Evolutionary conservation across 176 grass and related monocot species (phyloP), one percentile per base, ranked within the genome.

Genomic region (Ampelocalamus luodianensis): DNA sequence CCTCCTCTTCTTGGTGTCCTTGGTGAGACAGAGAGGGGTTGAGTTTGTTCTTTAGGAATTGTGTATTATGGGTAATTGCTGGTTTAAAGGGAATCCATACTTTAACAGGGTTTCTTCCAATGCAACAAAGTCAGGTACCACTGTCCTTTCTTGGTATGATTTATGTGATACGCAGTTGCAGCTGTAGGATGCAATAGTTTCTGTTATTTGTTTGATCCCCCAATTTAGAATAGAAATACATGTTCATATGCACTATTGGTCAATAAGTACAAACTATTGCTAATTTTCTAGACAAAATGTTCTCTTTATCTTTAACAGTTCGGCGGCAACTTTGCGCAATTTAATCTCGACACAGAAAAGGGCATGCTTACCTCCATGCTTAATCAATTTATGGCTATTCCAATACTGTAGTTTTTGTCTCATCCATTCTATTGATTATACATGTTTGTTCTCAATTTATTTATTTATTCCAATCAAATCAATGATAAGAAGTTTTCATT

Each of bases 61-160:
- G 66, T 50, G 55, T 60, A 5, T 40, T 56, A 96, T 93, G 91
- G 94, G 91, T 40, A 96, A 96, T 83, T 91, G 91, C 63, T 96
- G 82, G 81, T 90, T 85, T 74, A 82, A 73, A 27, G 68, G 85
- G 48, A 87, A 76, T 54, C 72, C 86, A 49, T 93, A 86, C 69
- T 83, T 93, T 46, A 88, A 96, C 68, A 93, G 89, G 86, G 94
- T 96, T 87, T 91, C 82, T 85, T 96, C 94, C 48, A 96, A 87
- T 26, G 85, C 84, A 32, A 87, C 87, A n/a, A 96, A 96, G 75
- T 90, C 91, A 91, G 89, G 91, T 96, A 83, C 66, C 66, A 2
- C 44, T 91, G 10, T 40, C 40, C 26, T 89, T 74, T 70, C 79
- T 88, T 87, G 63, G 32, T 85, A 66, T 73, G 3, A 72, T 79